These are phyloP conservation scores for Thermothelomyces thermophilus DNA, from an alignment of 2,329 filamentous ascomycete genomes.

Conservation along the genomic window DNA sequence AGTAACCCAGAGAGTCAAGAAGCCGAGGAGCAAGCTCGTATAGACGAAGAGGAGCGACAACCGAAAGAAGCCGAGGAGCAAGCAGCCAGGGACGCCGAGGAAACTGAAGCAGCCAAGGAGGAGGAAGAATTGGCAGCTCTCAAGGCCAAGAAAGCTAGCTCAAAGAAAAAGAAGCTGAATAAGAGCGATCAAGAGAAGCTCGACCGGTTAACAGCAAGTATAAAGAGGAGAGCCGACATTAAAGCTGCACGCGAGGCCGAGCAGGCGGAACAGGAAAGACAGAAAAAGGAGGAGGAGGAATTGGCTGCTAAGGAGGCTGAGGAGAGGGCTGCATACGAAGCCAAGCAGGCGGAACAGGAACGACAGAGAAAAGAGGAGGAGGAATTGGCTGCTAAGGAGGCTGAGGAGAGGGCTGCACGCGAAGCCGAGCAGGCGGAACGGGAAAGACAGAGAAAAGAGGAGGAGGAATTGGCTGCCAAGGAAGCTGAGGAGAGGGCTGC, in stretches of 20 bases:
- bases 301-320: conserved; percentile 25
- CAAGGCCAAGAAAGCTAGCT: conserved; percentile 45
- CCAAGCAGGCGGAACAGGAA: conserved; percentile 19
- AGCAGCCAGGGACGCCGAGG: conserved; percentile 22
- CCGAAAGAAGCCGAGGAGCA: conserved; percentile 17
- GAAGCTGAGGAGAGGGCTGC: conserved; percentile 23
- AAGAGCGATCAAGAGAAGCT: conserved; percentile 43
- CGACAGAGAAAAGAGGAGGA: conserved; percentile 18
- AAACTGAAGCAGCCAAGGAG: conserved; percentile 17
- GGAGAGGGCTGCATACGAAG: conserved; percentile 27
- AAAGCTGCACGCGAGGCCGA: conserved; percentile 32
- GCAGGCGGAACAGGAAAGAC: conserved; percentile 13
- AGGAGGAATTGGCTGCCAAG: conserved; percentile 8
- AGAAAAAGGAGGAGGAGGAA: conserved; percentile 20
- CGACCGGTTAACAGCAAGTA: conserved; percentile 32
- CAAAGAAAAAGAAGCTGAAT: conserved; percentile 38
- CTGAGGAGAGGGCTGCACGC: conserved; percentile 22
- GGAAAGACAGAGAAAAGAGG: neutral
- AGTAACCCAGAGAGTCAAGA: conserved; percentile 33
- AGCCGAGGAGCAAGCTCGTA: conserved; percentile 28
- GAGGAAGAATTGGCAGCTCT: conserved; percentile 36
- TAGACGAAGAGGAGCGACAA: conserved; percentile 28
- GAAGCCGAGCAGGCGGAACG: conserved; percentile 21
- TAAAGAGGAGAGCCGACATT: conserved; percentile 34
- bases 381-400: conserved; percentile 24